Conservation (phyloP, 2,329 filamentous ascomycete species). For the Truncatella angustata region DNA sequence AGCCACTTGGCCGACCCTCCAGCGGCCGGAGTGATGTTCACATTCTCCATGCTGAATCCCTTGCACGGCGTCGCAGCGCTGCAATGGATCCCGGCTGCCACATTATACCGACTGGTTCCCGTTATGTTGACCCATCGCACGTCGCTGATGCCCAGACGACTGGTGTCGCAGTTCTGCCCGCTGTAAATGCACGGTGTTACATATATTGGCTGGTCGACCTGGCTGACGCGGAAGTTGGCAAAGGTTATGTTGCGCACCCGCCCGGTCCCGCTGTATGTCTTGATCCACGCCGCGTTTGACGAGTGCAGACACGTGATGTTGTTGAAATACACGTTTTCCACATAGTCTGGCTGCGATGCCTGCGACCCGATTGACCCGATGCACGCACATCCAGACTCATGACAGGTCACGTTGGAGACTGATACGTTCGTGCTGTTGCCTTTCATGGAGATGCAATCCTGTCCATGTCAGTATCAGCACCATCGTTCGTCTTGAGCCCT, state of each 20-base stretch:
- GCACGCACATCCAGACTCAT: slow-evolving; percentile 35
- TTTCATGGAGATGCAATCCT: slow-evolving; percentile 40
- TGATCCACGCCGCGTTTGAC: slow-evolving; percentile 41
- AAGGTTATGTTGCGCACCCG: slow-evolving; percentile 43
- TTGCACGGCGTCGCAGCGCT: slow-evolving; percentile 40
- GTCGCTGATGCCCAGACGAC: slow-evolving; percentile 41
- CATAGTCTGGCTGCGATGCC: slow-evolving; percentile 31
- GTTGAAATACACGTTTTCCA: slow-evolving; percentile 36
- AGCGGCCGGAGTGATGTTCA: slow-evolving; percentile 42
- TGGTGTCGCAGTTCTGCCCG: slow-evolving; percentile 35
- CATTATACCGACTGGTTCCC: slow-evolving; percentile 47
- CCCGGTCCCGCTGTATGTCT: slow-evolving; percentile 39
- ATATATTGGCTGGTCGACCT: slow-evolving; percentile 49
- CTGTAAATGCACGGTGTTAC: slow-evolving; percentile 45
- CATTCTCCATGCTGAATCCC: slow-evolving; percentile 41
- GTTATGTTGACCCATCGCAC: slow-evolving; percentile 49
- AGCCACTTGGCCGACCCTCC: slow-evolving; percentile 38
- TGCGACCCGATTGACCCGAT: slow-evolving; percentile 36
- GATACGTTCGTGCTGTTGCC: slow-evolving; percentile 38
- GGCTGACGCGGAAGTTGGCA: slow-evolving; percentile 34
- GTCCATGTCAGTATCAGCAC: not conserved
- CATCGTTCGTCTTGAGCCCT: not conserved
- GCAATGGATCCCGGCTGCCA: slow-evolving; percentile 46
- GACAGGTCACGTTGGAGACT: slow-evolving; percentile 35
- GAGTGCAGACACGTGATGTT: slow-evolving; percentile 35